Evolutionary conservation across 208 protist genomes (phyloP), one percentile per base, ranked within the genome.

Genomic region (Crithidia acanthocephali): DNA sequence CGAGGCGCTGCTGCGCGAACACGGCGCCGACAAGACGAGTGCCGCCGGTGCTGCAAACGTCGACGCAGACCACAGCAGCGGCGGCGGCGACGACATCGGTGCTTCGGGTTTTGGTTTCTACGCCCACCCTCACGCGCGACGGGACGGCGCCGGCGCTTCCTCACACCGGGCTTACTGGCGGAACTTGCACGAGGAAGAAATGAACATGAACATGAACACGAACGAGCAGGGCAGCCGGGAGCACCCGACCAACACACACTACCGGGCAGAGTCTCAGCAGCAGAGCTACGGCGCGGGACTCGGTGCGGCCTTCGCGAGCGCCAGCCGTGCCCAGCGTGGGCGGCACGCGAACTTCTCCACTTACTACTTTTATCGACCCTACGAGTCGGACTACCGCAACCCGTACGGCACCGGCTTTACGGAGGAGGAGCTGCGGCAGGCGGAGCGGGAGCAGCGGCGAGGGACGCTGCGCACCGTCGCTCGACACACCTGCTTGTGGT

Each of bases 331-430:
- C 11, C 66, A 67, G 25, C 33, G 53, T 11, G 66, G 66, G n/a
- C 45, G 32, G 8, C 15, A 62, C 9, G 23, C 60, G 23, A 88
- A 88, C 56, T 78, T 76, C 61, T 85, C 83, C 37, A 85, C 83
- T 27, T 81, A 77, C 42, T 68, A 83, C 69, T 88, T 88, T 68
- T 88, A 88, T 53, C 79, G 83, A 6, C 79, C 83, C 10, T 88
- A 88, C 72, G 70, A 69, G 30, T 81, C 79, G 0, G 65, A 79
- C 59, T 79, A 68, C 47, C 50, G 59, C 58, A 72, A 72, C 55
- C 83, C 78, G n/a, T 87, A 72, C 73, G 68, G 65, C 1, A 77
- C 78, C 28, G 83, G 83, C 7, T 88, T 85, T 33, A 85, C 83
- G 11, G 32, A 35, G 1, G 83, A 82, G 50, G 83, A 88, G 44